Evolutionary conservation across 1,284 basidiomycete genomes (phyloP).

Genomic region (Cutaneotrichosporon spelunceum): DNA sequence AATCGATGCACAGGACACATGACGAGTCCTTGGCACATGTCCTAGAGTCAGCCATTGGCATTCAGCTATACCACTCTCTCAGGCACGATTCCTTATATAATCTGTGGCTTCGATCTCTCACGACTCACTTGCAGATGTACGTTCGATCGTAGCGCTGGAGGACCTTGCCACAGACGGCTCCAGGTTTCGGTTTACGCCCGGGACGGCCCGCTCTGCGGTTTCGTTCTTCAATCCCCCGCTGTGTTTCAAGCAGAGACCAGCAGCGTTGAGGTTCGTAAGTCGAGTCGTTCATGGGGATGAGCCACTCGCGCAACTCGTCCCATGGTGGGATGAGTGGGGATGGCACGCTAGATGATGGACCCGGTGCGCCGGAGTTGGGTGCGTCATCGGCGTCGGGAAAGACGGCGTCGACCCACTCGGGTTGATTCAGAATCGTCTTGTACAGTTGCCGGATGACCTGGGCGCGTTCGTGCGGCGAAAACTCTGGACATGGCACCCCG

Average conservation of each 20-base stretch:
- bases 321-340: slow-evolving; percentile 11
- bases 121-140: slow-evolving; percentile 81
- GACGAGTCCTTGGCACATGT: slow-evolving; percentile 85
- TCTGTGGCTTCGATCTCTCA: background rate
- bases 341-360: background rate
- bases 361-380: background rate
- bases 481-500: slow-evolving; percentile 15
- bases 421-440: slow-evolving; percentile 32
- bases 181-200: slow-evolving; percentile 24
- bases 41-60: slow-evolving; percentile 52
- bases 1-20: slow-evolving; percentile 79
- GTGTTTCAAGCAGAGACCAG: slow-evolving; percentile 23
- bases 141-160: slow-evolving; percentile 62
- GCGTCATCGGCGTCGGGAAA: slow-evolving; percentile 13
- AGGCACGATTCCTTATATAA: slow-evolving; percentile 2
- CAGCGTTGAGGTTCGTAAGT: slow-evolving; percentile 22
- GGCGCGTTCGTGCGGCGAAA: slow-evolving; percentile 26
- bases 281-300: slow-evolving; percentile 14
- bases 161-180: slow-evolving; percentile 41
- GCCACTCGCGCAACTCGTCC: slow-evolving; percentile 29
- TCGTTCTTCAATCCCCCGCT: slow-evolving; percentile 26
- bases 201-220: slow-evolving; percentile 22
- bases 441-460: slow-evolving; percentile 35
- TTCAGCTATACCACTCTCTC: background rate
- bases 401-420: slow-evolving; percentile 32